A percentile compares a stretch with the other conserved stretches of the same genome.
Evolutionary conservation across 805 yeast genomes (phyloP).

Genomic region (Candida easanensis): DNA sequence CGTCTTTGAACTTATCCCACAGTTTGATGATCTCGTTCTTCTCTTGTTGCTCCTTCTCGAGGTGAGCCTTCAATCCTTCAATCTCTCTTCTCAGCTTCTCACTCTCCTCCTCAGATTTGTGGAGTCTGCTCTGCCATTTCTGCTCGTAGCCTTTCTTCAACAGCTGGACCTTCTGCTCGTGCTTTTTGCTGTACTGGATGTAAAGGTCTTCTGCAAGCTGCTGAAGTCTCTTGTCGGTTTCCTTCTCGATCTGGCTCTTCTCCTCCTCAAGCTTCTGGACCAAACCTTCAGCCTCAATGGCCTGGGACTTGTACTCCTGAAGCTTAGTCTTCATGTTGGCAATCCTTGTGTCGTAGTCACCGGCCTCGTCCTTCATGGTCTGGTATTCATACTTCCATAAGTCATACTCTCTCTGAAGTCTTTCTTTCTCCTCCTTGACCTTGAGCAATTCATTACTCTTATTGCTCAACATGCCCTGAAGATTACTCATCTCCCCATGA

Average conservation of each 20-base stretch:
- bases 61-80: conserved; percentile 46
- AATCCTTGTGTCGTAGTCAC: conserved; percentile 25
- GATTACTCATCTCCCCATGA: conserved; percentile 33
- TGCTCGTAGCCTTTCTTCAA: conserved; percentile 57
- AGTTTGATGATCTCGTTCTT: conserved; percentile 54
- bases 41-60: conserved; percentile 52
- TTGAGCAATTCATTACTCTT: conserved; percentile 28
- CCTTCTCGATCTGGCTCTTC: conserved; percentile 38
- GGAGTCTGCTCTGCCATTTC: conserved; percentile 46
- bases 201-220: conserved; percentile 69
- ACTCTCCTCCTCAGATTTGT: conserved; percentile 40
- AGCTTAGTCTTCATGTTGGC: conserved; percentile 19
- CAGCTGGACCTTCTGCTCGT: conserved; percentile 64
- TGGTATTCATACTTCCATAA: conserved; percentile 26
- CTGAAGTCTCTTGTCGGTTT: conserved; percentile 52
- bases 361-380: conserved; percentile 24
- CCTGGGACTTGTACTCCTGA: conserved; percentile 20
- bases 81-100: conserved; percentile 48
- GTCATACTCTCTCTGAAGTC: conserved; percentile 22
- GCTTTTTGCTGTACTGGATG: conserved; percentile 72
- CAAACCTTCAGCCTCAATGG: conserved; percentile 24
- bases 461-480: conserved; percentile 29
- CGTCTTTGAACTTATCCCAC: conserved; percentile 36
- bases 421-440: conserved; percentile 28
- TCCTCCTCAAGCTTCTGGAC: conserved; percentile 33